Evolutionary conservation across 2,329 filamentous ascomycete genomes (phyloP).

Genomic region (Zymoseptoria tritici): DNA sequence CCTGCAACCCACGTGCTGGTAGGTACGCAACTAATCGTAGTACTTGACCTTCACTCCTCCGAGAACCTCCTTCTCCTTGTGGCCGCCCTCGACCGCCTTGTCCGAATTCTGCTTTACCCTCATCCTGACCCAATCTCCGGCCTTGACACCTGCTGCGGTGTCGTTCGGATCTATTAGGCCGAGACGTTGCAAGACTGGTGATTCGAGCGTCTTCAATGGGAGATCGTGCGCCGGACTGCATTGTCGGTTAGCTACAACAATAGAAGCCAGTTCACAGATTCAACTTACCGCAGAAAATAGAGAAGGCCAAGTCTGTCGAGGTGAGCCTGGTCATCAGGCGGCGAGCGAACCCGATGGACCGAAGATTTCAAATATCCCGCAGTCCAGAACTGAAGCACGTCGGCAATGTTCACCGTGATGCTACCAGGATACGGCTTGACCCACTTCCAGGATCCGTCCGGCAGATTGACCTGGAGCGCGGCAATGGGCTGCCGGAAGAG

Average conservation of each 20-base stretch:
- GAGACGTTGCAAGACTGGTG: slow-evolving; percentile 19
- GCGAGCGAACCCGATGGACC: slow-evolving; percentile 44
- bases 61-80: slow-evolving; percentile 24
- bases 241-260: not conserved
- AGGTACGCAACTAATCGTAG: slow-evolving; percentile 16
- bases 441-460: slow-evolving; percentile 37
- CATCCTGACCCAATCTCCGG: slow-evolving; percentile 24
- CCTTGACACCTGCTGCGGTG: slow-evolving; percentile 19
- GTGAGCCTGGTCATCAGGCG: slow-evolving; percentile 42
- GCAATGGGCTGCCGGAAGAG: slow-evolving; percentile 38
- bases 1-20: not conserved
- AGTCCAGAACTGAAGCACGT: slow-evolving; percentile 34
- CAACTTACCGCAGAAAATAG: slow-evolving; percentile 31
- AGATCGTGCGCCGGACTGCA: slow-evolving; percentile 23
- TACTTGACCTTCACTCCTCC: slow-evolving; percentile 29
- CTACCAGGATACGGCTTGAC: slow-evolving; percentile 34
- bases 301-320: slow-evolving; percentile 38
- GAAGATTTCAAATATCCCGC: slow-evolving; percentile 42
- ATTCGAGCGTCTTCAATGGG: slow-evolving; percentile 22
- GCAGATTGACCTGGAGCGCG: slow-evolving; percentile 32
- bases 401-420: slow-evolving; percentile 37
- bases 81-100: slow-evolving; percentile 13
- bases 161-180: slow-evolving; percentile 17
- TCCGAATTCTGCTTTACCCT: slow-evolving; percentile 25
- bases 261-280: not conserved